A percentile compares a stretch with the other conserved stretches of the same genome.
Conservation (phyloP, 108 stramenopile genomes). For the Discostella pseudostelligera region DNA sequence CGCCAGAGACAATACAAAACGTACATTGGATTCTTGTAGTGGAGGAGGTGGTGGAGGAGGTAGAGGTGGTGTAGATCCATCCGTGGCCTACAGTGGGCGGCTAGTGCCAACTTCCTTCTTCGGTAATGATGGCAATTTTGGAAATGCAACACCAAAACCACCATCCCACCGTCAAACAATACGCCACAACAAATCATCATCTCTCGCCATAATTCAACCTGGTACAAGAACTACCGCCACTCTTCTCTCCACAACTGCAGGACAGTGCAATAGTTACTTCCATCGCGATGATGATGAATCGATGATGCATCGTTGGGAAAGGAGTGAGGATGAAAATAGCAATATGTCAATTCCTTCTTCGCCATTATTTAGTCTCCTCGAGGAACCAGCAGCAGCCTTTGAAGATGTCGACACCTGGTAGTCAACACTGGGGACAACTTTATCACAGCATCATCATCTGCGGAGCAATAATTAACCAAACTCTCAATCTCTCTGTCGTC, state of each 20-base stretch:
- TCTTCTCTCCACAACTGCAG: constrained; percentile 15
- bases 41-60: neutral
- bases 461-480: no score
- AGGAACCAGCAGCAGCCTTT: no score
- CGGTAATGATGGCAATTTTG: neutral
- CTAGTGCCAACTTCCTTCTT: constrained; percentile 20
- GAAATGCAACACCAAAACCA: neutral
- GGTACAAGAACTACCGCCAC: constrained; percentile 33
- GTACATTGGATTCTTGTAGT: neutral
- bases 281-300: no score
- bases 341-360: no score
- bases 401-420: no score
- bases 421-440: no score
- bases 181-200: constrained; percentile 27
- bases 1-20: neutral
- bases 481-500: no score
- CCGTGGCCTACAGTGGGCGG: constrained; percentile 23
- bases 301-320: no score
- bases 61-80: constrained; percentile 18
- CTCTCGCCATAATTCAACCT: constrained; percentile 16
- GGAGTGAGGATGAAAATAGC: no score
- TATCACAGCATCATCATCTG: no score
- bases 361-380: no score
- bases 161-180: neutral
- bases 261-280: constrained; percentile 16